phyloP scores from a whole-genome alignment of 2,329 filamentous ascomycete species.

The Aspergillus oerlinghausenensis region DNA sequence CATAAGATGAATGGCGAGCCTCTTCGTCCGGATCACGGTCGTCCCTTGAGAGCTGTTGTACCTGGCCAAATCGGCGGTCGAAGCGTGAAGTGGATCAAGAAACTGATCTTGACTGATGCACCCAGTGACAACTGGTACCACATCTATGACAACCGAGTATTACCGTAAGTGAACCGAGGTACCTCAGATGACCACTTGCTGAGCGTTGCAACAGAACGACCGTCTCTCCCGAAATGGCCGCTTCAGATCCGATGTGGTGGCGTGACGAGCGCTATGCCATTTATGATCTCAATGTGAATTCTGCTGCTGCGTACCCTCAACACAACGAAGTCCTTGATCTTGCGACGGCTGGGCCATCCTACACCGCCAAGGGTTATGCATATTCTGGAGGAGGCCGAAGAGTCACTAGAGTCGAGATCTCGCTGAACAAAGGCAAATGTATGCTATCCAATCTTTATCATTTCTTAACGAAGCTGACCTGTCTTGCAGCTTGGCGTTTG shows the following conservation, averaged over 20 bases:
- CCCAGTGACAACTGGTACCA: conserved; percentile 95
- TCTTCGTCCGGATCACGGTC: conserved; percentile 78
- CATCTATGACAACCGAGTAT: conserved; percentile 85
- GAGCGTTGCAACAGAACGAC: conserved; percentile 53
- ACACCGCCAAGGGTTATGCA: conserved; percentile 73
- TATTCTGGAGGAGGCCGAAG: conserved; percentile 84
- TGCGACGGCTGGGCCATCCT: conserved; percentile 46
- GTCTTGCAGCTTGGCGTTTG: conserved; percentile 59
- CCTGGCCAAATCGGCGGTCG: conserved; percentile 88
- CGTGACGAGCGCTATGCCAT: conserved; percentile 87
- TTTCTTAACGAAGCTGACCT: conserved; percentile 7
- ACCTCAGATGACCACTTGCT: neutral
- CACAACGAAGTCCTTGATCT: conserved; percentile 66
- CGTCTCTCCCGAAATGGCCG: conserved; percentile 75
- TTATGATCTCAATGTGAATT: conserved; percentile 86
- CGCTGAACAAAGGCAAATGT: conserved; percentile 72
- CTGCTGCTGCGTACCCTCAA: conserved; percentile 71
- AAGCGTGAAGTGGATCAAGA: conserved; percentile 90
- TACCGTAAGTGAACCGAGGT: conserved; percentile 52
- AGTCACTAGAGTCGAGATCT: conserved; percentile 77
- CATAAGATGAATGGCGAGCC: conserved; percentile 86
- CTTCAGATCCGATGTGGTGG: conserved; percentile 72
- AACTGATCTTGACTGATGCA: conserved; percentile 68
- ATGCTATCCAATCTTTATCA: conserved; percentile 3
- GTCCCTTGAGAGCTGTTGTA: conserved; percentile 75